Evolutionary conservation across 768 basidiomycete genomes (phyloP).

Genomic region (Phaffia australis): DNA sequence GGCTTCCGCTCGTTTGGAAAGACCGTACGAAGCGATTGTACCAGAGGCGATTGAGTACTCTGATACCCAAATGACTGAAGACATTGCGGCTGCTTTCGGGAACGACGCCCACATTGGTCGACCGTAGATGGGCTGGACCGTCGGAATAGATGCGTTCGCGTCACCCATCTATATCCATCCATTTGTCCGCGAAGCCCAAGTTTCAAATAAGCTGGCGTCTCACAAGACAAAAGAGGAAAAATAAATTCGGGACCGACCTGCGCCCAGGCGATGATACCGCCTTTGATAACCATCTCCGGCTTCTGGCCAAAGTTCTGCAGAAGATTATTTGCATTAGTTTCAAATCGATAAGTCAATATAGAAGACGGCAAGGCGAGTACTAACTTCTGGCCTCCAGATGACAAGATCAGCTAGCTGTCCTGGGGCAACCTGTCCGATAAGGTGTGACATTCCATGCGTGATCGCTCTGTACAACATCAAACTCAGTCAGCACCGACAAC

Average conservation of each 20-base stretch:
- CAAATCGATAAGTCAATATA: no score
- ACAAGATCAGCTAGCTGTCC: constrained; percentile 88
- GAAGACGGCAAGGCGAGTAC: no score
- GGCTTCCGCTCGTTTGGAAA: constrained; percentile 61
- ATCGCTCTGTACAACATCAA: constrained; percentile 54
- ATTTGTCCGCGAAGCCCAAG: background rate
- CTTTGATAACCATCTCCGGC: constrained; percentile 90
- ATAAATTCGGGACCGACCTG: constrained; percentile 47
- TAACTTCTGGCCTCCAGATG: constrained; percentile 71
- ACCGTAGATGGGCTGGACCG: constrained; percentile 76
- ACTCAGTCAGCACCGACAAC: background rate
- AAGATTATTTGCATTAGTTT: no score
- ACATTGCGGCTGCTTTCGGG: constrained; percentile 64
- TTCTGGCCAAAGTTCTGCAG: constrained; percentile 65
- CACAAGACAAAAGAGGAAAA: background rate
- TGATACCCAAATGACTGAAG: constrained; percentile 80
- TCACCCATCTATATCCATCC: constrained; percentile 67
- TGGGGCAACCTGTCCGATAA: constrained; percentile 70
- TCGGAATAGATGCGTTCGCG: constrained; percentile 90
- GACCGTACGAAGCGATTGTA: constrained; percentile 52
- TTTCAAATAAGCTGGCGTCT: background rate
- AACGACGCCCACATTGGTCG: constrained; percentile 90
- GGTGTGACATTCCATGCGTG: constrained; percentile 78
- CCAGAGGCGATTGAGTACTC: constrained; percentile 51
- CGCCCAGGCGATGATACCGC: constrained; percentile 82